A percentile compares a stretch with the other conserved stretches of the same genome.
Evolutionary conservation across 2,329 filamentous ascomycete genomes (phyloP).

Genomic region (Trichoderma hamatum): DNA sequence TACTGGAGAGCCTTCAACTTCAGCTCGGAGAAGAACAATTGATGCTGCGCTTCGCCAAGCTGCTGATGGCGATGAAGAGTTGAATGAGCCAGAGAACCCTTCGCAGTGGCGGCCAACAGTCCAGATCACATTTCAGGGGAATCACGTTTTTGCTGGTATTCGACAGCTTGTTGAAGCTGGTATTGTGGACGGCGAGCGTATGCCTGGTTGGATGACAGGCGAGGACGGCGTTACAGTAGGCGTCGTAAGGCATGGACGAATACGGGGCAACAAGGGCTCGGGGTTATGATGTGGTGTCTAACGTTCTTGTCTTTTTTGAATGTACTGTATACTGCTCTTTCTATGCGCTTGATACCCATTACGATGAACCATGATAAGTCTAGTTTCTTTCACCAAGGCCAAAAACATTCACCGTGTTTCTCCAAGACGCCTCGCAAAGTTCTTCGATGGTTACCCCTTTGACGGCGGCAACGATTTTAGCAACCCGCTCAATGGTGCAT

Average conservation of each 20-base stretch:
- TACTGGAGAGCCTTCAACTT: constrained; percentile 28
- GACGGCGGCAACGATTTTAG: constrained; percentile 83
- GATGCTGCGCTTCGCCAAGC: constrained; percentile 41
- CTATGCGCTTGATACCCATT: constrained; percentile 40
- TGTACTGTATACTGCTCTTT: constrained; percentile 28
- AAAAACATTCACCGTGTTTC: constrained; percentile 80
- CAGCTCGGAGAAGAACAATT: constrained; percentile 41
- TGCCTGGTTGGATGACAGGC: constrained; percentile 91
- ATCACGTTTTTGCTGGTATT: constrained; percentile 80
- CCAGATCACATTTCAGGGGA: constrained; percentile 70
- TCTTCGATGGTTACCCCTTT: constrained; percentile 80
- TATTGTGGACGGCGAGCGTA: constrained; percentile 71
- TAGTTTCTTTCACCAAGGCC: constrained; percentile 54
- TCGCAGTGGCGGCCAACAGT: constrained; percentile 46
- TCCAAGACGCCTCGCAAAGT: constrained; percentile 84
- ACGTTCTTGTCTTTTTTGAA: constrained; percentile 32
- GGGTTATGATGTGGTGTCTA: constrained; percentile 46
- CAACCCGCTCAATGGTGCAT: constrained; percentile 81
- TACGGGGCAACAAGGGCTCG: constrained; percentile 61
- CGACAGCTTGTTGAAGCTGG: constrained; percentile 77
- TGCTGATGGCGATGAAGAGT: constrained; percentile 34
- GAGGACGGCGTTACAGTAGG: constrained; percentile 80
- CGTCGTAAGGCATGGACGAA: constrained; percentile 67
- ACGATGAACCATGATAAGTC: constrained; percentile 14
- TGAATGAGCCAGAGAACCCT: constrained; percentile 29